phyloP scores from a whole-genome alignment of 495 filamentous ascomycete genomes.

The Penicillium ucsense region DNA sequence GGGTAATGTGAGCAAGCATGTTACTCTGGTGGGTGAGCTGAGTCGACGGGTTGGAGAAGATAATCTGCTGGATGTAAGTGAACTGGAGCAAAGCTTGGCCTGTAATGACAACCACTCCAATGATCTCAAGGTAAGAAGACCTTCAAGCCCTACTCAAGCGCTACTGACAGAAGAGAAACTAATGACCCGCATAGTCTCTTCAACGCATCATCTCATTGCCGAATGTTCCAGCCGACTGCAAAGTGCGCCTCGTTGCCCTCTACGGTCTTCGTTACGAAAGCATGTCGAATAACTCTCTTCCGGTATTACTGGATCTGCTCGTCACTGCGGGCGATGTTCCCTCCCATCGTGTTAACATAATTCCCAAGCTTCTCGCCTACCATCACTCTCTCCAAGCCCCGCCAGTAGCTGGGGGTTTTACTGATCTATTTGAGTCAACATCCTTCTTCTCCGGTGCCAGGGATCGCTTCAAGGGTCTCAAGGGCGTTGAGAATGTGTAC shows the following conservation, averaged over 20 bases:
- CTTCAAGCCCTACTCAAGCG: background rate
- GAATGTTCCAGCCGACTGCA: constrained; percentile 63
- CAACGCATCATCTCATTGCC: constrained; percentile 75
- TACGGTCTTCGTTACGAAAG: constrained; percentile 89
- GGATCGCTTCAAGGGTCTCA: constrained; percentile 85
- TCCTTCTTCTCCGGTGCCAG: constrained; percentile 87
- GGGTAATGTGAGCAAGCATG: constrained; percentile 96
- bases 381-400: constrained; percentile 72
- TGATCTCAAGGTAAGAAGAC: constrained; percentile 66
- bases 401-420: constrained; percentile 60
- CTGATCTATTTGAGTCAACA: constrained; percentile 83
- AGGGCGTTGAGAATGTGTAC: constrained; percentile 97
- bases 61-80: constrained; percentile 81
- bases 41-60: constrained; percentile 78
- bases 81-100: constrained; percentile 91
- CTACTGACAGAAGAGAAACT: background rate
- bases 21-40: constrained; percentile 88
- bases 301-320: constrained; percentile 77
- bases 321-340: constrained; percentile 65
- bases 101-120: constrained; percentile 89
- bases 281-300: constrained; percentile 67
- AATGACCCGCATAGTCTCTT: constrained; percentile 48
- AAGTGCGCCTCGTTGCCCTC: constrained; percentile 78
- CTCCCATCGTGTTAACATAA: constrained; percentile 58
- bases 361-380: constrained; percentile 70